Evolutionary conservation across 805 yeast species (phyloP).

Genomic region (Ogataea sp.): DNA sequence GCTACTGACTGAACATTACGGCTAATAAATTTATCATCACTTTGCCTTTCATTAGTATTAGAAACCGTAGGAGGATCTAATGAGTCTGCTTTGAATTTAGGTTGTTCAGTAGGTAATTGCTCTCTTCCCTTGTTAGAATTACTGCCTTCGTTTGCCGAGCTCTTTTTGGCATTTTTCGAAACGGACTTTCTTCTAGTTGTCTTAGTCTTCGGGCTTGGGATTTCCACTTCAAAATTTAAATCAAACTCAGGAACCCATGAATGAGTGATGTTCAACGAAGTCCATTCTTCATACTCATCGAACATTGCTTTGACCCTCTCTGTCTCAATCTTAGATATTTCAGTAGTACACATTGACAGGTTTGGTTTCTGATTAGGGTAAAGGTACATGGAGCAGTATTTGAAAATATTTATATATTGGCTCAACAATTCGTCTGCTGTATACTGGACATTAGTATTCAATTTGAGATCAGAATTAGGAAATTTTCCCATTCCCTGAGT

Average conservation of each 20-base stretch:
- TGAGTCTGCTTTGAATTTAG: too few relatives aligned
- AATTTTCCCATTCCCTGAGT: too few relatives aligned
- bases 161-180: background rate
- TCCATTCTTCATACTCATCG: background rate
- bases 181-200: background rate
- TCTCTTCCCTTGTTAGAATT: too few relatives aligned
- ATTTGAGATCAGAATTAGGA: background rate
- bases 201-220: background rate
- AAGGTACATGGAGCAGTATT: background rate
- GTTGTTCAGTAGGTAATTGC: too few relatives aligned
- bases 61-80: too few relatives aligned
- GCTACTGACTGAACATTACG: too few relatives aligned
- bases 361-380: background rate
- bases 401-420: background rate
- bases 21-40: too few relatives aligned
- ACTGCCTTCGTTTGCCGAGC: too few relatives aligned
- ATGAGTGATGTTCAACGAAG: background rate
- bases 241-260: background rate
- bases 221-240: background rate
- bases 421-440: background rate
- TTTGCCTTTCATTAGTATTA: too few relatives aligned
- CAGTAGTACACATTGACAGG: background rate
- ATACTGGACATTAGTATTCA: background rate
- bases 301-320: background rate
- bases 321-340: background rate